Conservation (phyloP, 2,329 filamentous ascomycete species). For the Pseudogymnoascus sp. region DNA sequence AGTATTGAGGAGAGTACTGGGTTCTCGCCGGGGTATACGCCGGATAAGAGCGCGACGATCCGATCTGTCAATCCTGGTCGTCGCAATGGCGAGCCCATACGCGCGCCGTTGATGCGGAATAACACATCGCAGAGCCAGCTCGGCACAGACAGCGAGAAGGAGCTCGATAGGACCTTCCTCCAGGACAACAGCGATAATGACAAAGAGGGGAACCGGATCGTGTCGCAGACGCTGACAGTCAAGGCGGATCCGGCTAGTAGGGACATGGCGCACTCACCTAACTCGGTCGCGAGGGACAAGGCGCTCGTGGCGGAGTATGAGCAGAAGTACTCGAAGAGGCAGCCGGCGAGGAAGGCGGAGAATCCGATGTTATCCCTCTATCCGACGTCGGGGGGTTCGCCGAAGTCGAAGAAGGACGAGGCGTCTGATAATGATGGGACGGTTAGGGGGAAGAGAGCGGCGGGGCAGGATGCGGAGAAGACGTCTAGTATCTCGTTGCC, state of each 20-base stretch:
- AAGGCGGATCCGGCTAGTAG: conserved; percentile 9
- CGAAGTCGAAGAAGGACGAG: not conserved
- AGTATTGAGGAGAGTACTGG: conserved; percentile 36
- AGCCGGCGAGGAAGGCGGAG: conserved; percentile 1
- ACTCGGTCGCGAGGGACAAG: conserved; percentile 20
- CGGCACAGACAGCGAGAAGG: conserved; percentile 15
- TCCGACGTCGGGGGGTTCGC: not conserved
- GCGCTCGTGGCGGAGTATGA: conserved; percentile 25
- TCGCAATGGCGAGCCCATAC: conserved; percentile 16
- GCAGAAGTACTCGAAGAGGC: conserved; percentile 20
- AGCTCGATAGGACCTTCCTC: conserved; percentile 40
- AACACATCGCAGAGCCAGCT: not conserved
- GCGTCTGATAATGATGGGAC: not conserved
- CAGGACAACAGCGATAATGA: conserved; percentile 46
- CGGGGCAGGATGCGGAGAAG: not conserved
- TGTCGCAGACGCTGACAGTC: conserved; percentile 13
- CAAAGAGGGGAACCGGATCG: conserved; percentile 31
- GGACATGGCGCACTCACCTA: not conserved
- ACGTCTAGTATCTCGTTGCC: not conserved
- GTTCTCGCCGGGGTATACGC: conserved; percentile 70
- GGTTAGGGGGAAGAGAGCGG: not conserved
- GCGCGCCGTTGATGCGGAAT: not conserved
- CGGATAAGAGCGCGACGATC: conserved; percentile 63
- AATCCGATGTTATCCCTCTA: not conserved
- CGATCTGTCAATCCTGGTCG: conserved; percentile 49